Evolutionary conservation across 2,329 filamentous ascomycete genomes (phyloP), one percentile per base, ranked within the genome.

Genomic region (Falciphora oryzae): DNA sequence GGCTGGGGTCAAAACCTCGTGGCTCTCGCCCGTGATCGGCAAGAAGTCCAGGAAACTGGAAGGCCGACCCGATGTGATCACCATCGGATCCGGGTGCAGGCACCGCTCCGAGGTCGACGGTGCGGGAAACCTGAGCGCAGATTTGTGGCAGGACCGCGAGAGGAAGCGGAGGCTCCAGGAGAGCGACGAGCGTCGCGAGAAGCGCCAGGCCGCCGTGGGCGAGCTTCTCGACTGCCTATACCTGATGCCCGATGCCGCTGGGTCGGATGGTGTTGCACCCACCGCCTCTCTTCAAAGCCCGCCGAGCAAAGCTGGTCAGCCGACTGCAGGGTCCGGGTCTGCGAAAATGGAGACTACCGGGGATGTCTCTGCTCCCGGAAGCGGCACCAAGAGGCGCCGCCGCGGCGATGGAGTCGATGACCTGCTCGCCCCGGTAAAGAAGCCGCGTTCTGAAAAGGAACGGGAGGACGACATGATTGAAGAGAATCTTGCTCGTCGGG

Each of bases 101-200:
- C 60, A 28, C 18, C 38, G 27, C 28, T 38, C 28, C 25, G 60
- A 62, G 16, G 38, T 27, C 6, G 60, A 62, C 5, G 38, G 60
- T 2, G 38, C 11, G 22, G 44, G 44, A 3, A 53, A 53, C 8
- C 22, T 53, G 22, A 25, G 44, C 44, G 44, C 44, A 4, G 44
- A 53, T 25, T 8, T 53, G 44, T 53, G 44, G 44, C 44, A 62
- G 16, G 35, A 62, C 35, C 60, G 60, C 38, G 60, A 29, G 27
- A 38, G 60, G 35, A 62, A 53, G n/a, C 18, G 35, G 27, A 62
- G 60, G 18, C 35, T 56, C 0, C 25, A 62, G 27, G 60, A 62
- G 38, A 50, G 60, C 38, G 27, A 25, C 7, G 18, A 29, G 38
- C 38, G 44, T 53, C 44, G 44, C 44, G 22, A 53, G 22, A 53